These are phyloP conservation scores for Linnemannia exigua DNA, from an alignment of 192 early-diverging fungal genomes.

Conservation along the genomic window DNA sequence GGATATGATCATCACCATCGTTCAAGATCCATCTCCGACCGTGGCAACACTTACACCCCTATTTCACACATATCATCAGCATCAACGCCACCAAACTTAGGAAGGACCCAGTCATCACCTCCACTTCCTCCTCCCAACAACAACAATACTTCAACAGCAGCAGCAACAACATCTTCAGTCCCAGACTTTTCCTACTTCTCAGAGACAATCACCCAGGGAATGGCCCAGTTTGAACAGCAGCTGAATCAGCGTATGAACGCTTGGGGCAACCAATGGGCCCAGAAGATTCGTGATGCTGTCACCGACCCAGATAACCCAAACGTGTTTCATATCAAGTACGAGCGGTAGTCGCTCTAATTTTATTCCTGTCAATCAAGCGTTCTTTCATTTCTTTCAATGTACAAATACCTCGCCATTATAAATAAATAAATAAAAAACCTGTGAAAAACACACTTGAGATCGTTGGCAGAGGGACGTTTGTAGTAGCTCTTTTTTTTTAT, in stretches of 20 bases:
- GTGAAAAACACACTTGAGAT: too few species aligned
- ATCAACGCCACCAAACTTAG: too few species aligned
- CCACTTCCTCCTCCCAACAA: neutral
- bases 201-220: conserved; percentile 6
- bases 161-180: too few species aligned
- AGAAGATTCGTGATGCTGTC: conserved; percentile 1
- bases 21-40: neutral
- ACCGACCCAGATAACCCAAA: neutral
- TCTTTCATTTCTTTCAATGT: neutral
- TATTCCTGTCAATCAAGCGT: neutral
- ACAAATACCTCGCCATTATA: neutral
- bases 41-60: neutral
- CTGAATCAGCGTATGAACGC: conserved; percentile 17
- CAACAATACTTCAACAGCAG: neutral
- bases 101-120: too few species aligned
- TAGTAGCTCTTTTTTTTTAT: too few species aligned
- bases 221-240: conserved; percentile 19
- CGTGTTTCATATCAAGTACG: neutral
- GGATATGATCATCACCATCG: neutral
- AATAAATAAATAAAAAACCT: neutral
- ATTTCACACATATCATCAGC: neutral
- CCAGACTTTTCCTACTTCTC: neutral
- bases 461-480: too few species aligned
- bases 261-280: neutral
- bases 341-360: neutral